These are phyloP conservation scores for Heliamphora exappendiculata DNA, from an alignment of 148 eudicot genomes.

Conservation along the genomic window DNA sequence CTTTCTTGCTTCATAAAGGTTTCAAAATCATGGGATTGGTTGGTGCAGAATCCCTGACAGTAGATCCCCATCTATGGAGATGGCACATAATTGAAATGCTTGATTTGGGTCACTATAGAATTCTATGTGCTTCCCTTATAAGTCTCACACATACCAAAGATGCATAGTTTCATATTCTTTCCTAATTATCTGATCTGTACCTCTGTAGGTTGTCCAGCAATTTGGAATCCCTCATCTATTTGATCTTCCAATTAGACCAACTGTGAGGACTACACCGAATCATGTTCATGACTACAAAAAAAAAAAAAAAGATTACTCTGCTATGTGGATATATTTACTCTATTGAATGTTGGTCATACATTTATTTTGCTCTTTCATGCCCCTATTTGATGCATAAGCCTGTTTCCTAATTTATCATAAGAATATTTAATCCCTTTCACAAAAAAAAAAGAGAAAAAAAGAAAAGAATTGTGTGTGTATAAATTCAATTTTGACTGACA, in stretches of 20 bases:
- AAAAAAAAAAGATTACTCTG: neutral
- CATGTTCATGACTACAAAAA: neutral
- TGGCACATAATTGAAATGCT: neutral
- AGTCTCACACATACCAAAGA: neutral
- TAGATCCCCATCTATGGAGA: neutral
- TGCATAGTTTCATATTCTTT: neutral
- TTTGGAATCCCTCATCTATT: conserved; percentile 94
- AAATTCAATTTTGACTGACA: neutral
- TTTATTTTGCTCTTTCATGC: neutral
- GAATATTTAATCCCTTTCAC: neutral
- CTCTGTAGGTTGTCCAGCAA: conserved; percentile 84
- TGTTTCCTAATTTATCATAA: neutral
- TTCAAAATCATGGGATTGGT: no score
- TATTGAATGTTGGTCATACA: neutral
- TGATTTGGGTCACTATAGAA: neutral
- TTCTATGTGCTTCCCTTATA: neutral
- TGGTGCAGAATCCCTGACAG: no score
- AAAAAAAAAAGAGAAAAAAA: neutral
- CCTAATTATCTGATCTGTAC: conserved; percentile 15
- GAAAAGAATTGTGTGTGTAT: neutral
- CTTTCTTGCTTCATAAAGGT: conserved; percentile 22
- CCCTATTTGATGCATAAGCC: neutral
- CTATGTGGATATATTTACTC: neutral
- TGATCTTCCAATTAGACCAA: conserved; percentile 92
- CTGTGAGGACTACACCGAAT: conserved; percentile 40